phyloP scores from a whole-genome alignment of 2,329 filamentous ascomycete species.

The Hymenoscyphus fructigenus region DNA sequence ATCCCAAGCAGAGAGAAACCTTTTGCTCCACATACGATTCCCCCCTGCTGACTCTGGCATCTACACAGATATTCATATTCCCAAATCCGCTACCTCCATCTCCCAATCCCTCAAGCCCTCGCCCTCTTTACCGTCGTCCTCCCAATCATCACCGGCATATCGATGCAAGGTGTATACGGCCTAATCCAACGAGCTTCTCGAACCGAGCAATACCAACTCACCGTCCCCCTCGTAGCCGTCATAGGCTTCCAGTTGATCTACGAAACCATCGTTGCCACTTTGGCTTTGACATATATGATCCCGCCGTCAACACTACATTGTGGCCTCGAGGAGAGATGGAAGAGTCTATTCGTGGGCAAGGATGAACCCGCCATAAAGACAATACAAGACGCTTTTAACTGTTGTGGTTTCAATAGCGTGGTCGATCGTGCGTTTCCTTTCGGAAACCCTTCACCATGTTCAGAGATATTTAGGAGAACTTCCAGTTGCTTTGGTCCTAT shows the following conservation, averaged over 20 bases:
- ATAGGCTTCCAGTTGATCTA: slow-evolving; percentile 36
- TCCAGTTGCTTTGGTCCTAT: slow-evolving; percentile 54
- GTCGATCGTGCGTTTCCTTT: slow-evolving; percentile 66
- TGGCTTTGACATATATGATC: slow-evolving; percentile 34
- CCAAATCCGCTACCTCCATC: slow-evolving; percentile 31
- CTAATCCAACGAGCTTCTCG: slow-evolving; percentile 26
- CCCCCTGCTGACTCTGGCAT: slow-evolving; percentile 6
- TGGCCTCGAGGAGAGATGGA: slow-evolving; percentile 57
- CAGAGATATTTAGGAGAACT: slow-evolving; percentile 45
- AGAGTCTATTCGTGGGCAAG: slow-evolving; percentile 50
- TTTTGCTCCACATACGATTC: background rate
- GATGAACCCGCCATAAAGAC: slow-evolving; percentile 50
- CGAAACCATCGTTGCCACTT: slow-evolving; percentile 34
- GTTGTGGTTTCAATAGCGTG: slow-evolving; percentile 62
- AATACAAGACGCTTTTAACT: slow-evolving; percentile 66
- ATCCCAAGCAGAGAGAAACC: background rate
- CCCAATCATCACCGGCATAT: slow-evolving; percentile 33
- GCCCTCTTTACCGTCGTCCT: slow-evolving; percentile 33
- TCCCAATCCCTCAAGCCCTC: slow-evolving; percentile 34
- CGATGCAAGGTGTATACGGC: slow-evolving; percentile 26
- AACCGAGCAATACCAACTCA: slow-evolving; percentile 29
- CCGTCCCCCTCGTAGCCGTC: slow-evolving; percentile 32
- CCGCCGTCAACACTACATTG: slow-evolving; percentile 44
- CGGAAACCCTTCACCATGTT: slow-evolving; percentile 27
- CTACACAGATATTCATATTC: slow-evolving; percentile 31